A percentile compares a stretch with the other conserved stretches of the same genome.
These are phyloP conservation scores for Oryza rufipogon DNA, from an alignment of 176 grass and related monocot genomes.

Conservation along the genomic window DNA sequence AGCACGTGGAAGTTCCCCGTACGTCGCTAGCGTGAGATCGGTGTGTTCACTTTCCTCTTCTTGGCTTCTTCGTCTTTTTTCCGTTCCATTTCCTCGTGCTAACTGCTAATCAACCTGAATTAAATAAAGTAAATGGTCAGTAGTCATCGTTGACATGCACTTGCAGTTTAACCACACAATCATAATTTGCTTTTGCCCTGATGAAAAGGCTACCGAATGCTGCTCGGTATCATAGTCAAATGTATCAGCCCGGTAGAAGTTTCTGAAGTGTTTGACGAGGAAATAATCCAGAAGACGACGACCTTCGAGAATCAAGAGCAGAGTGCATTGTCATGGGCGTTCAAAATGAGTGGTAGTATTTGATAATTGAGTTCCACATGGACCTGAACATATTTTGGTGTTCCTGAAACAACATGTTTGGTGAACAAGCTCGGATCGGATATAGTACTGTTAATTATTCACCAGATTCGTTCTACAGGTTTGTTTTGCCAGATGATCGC, in stretches of 20 bases:
- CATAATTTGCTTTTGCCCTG: not conserved
- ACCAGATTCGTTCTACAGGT: not conserved
- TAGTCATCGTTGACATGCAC: constrained; percentile 10
- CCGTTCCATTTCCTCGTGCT: constrained; percentile 36
- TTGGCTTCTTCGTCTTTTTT: constrained; percentile 12
- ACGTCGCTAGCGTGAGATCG: not conserved
- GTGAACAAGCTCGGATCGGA: not conserved
- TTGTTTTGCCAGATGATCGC: not conserved
- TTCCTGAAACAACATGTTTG: not conserved
- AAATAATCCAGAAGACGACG: constrained; percentile 29
- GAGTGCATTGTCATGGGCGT: not conserved
- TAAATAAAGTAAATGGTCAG: not conserved
- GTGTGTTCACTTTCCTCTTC: not conserved
- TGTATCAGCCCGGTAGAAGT: not conserved
- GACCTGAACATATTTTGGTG: not conserved
- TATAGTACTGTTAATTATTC: not conserved
- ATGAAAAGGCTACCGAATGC: not conserved
- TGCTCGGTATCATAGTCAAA: constrained; percentile 22
- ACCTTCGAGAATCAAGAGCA: not conserved
- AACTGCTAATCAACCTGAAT: constrained; percentile 5
- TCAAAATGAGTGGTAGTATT: not conserved
- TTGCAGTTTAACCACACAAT: not conserved
- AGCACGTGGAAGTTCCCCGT: not conserved
- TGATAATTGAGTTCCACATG: not conserved
- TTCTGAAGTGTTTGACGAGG: constrained; percentile 50